These are phyloP conservation scores for Drechslerella stenobrocha DNA, from an alignment of 2,329 filamentous ascomycete genomes.

Conservation along the genomic window DNA sequence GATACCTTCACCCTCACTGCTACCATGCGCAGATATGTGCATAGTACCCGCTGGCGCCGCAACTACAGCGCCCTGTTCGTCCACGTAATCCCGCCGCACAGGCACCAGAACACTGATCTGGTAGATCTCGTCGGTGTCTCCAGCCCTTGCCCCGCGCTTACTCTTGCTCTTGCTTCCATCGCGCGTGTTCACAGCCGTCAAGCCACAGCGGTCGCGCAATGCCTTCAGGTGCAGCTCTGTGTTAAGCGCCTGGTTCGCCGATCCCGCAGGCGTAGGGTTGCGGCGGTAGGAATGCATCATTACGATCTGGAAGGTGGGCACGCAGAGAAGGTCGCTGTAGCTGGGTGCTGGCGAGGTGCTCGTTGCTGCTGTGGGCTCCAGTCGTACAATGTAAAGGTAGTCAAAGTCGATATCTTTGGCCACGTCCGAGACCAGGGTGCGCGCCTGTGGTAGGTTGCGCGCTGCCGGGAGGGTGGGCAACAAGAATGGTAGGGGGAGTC, in stretches of 20 bases:
- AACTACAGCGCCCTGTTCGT: conserved; percentile 20
- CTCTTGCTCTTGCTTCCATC: conserved; percentile 10
- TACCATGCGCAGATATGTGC: too few species aligned
- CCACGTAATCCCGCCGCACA: conserved; percentile 31
- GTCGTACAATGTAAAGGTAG: conserved; percentile 42
- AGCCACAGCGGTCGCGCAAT: conserved; percentile 18
- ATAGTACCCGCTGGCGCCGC: conserved; percentile 7
- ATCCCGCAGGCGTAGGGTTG: conserved; percentile 26
- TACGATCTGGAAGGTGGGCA: conserved; percentile 27
- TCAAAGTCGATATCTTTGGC: conserved; percentile 41
- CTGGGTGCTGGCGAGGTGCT: conserved; percentile 20
- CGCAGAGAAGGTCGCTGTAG: conserved; percentile 21
- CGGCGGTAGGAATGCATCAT: conserved; percentile 43
- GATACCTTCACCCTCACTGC: too few species aligned
- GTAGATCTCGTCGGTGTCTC: conserved; percentile 19
- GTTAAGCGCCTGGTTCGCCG: conserved; percentile 40
- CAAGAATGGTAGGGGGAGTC: conserved; percentile 3
- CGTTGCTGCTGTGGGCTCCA: conserved; percentile 25
- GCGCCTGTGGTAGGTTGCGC: conserved; percentile 24
- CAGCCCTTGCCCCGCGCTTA: background rate
- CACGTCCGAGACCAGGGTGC: conserved; percentile 21
- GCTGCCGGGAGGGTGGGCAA: conserved; percentile 18
- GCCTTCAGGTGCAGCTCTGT: conserved; percentile 42
- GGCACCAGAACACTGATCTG: conserved; percentile 38
- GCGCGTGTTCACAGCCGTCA: conserved; percentile 25